A percentile compares a stretch with the other conserved stretches of the same genome.
Conservation (phyloP, 129 eudicot genomes). For the Centaurea solstitialis region DNA sequence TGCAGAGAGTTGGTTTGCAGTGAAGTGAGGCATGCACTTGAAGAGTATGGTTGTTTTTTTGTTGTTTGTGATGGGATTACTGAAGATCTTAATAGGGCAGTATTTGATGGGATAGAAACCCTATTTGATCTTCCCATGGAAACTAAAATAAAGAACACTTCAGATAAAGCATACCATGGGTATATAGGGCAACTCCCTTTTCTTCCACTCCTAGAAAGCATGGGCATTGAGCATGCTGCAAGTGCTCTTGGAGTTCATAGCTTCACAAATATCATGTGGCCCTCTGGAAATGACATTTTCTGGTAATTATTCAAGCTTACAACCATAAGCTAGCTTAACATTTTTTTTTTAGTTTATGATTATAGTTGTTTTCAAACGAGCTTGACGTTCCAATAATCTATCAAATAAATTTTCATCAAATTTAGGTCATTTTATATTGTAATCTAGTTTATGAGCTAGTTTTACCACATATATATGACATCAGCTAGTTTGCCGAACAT, state of each 20-base stretch:
- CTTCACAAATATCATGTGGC: slow-evolving; percentile 57
- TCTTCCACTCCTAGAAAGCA: slow-evolving; percentile 57
- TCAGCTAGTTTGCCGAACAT: too few relatives aligned
- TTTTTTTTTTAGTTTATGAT: too few relatives aligned
- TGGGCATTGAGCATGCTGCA: slow-evolving; percentile 53
- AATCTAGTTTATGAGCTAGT: too few relatives aligned
- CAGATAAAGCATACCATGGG: slow-evolving; percentile 45
- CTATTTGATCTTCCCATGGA: slow-evolving; percentile 60
- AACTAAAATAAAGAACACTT: slow-evolving; percentile 46
- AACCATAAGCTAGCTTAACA: too few relatives aligned
- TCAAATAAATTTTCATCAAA: not conserved
- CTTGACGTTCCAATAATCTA: not conserved
- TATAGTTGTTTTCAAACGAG: too few relatives aligned
- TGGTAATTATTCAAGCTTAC: slow-evolving; percentile 27
- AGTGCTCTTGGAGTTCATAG: slow-evolving; percentile 37
- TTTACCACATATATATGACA: too few relatives aligned
- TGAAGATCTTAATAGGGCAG: slow-evolving; percentile 26
- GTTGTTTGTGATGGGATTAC: slow-evolving; percentile 31
- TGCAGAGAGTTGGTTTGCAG: slow-evolving; percentile 29
- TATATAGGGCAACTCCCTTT: slow-evolving; percentile 44
- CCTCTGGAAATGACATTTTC: slow-evolving; percentile 53
- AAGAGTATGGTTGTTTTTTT: slow-evolving; percentile 66
- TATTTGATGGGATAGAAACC: slow-evolving; percentile 32
- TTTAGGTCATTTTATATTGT: not conserved
- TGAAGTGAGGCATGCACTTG: slow-evolving; percentile 51